These are phyloP conservation scores for Neophaeococcomyces aloes DNA, from an alignment of 2,329 filamentous ascomycete species.

Conservation along the genomic window DNA sequence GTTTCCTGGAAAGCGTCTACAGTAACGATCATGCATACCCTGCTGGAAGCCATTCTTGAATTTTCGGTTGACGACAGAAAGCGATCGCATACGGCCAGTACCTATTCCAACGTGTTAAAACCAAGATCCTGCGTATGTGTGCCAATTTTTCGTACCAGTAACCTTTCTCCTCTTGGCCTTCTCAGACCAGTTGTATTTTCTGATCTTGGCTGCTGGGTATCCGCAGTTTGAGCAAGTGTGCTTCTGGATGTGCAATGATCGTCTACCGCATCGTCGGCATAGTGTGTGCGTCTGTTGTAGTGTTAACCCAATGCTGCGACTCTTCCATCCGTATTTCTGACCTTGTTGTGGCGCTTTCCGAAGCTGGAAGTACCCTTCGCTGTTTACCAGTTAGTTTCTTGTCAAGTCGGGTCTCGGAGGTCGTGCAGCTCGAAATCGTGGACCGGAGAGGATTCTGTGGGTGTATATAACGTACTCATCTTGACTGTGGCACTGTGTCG, in stretches of 20 bases:
- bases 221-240: constrained; percentile 92
- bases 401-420: too few species aligned
- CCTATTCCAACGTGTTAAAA: constrained; percentile 46
- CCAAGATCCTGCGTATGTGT: too few species aligned
- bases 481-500: constrained; percentile 7
- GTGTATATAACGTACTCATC: constrained; percentile 8
- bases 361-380: constrained; percentile 64
- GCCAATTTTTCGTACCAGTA: constrained; percentile 36
- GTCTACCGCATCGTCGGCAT: constrained; percentile 81
- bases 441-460: not conserved
- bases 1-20: too few species aligned
- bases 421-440: not conserved
- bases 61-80: constrained; percentile 82
- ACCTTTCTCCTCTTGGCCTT: constrained; percentile 99
- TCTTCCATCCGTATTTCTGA: constrained; percentile 1
- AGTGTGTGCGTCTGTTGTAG: constrained; percentile 93
- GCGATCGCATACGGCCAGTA: constrained; percentile 88
- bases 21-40: constrained; percentile 47
- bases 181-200: constrained; percentile 99
- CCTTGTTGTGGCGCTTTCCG: constrained; percentile 49
- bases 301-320: constrained; percentile 35
- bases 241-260: constrained; percentile 99
- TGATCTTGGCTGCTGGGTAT: constrained; percentile 92
- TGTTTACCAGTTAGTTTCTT: constrained; percentile 40
- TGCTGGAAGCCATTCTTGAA: constrained; percentile 98